These are phyloP conservation scores for Begonia loranthoides DNA, from an alignment of 306 rosid genomes.

Conservation along the genomic window DNA sequence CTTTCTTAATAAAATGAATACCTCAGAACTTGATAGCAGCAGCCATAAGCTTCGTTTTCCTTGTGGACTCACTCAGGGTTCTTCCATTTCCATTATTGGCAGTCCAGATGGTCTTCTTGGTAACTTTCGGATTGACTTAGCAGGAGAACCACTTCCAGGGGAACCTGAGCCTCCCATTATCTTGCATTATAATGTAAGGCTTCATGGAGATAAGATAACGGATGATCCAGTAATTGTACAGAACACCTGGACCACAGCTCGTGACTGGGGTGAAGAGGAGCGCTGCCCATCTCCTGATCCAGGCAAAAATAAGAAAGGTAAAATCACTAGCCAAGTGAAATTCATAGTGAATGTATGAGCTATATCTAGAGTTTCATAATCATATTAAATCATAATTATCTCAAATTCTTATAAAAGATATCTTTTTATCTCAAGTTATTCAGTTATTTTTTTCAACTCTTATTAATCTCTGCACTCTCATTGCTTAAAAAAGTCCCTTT, in stretches of 20 bases:
- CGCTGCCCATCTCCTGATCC: constrained; percentile 86
- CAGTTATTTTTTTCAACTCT: too few relatives aligned
- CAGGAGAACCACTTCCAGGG: constrained; percentile 94
- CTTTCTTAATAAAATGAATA: constrained; percentile 70
- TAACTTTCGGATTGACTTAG: constrained; percentile 67
- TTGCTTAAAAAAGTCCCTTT: too few relatives aligned
- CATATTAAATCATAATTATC: too few relatives aligned
- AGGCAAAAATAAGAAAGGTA: constrained; percentile 66
- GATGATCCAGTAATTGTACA: constrained; percentile 97
- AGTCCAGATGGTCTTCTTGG: constrained; percentile 89
- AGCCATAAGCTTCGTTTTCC: constrained; percentile 56
- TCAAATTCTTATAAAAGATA: too few relatives aligned
- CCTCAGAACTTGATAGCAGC: constrained; percentile 38
- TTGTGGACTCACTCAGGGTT: constrained; percentile 98
- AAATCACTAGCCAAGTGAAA: neutral
- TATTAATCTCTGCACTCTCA: too few relatives aligned
- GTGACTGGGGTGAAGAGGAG: constrained; percentile 96
- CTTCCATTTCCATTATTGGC: constrained; percentile 76
- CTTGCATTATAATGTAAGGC: constrained; percentile 95
- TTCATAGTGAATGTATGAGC: too few relatives aligned
- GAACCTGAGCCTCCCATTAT: constrained; percentile 89
- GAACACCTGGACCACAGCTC: constrained; percentile 89
- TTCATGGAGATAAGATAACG: constrained; percentile 87
- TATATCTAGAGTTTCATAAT: too few relatives aligned
- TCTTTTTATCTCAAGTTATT: too few relatives aligned